Base-by-base conservation (phyloP, 208 protist genomes). In the Herpetomonas samuelpessoai region DNA sequence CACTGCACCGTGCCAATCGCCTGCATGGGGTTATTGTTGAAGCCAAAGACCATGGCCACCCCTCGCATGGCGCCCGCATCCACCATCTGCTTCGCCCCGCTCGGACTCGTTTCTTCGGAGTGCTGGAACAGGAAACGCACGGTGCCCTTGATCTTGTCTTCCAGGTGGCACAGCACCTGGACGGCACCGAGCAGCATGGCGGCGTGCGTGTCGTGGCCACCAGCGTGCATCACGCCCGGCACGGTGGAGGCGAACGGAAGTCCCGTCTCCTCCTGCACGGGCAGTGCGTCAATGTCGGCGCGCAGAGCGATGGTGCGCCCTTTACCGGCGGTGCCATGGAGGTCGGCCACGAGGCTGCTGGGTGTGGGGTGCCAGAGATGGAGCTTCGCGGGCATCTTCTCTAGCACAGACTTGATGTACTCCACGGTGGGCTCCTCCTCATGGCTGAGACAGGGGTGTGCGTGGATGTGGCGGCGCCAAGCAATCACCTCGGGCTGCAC, bases 111-210 rank as follows among this genome's bases (percentile, higher is more conserved):
- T 65, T 86, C 79, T 70, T 90, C 83, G 0, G 79, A 71, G 56
- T 84, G 83, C 68, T 86, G 83, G 54, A 90, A 90, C 35, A 90
- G 81, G 60, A 86, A 86, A 24, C 83, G 76, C 26, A 84, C 76
- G 38, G 76, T 79, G 62, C 79, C 79, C 45, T 73, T 62, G 64
- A 90, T 78, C 18, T 66, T 62, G 1, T 68, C 51, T 44, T 45
- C 31, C 51, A 76, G 68, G 14, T 62, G 65, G 68, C 83, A 89
- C 10, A 86, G 59, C 48, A 83, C 82, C 62, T 86, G 83, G 2
- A 69, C 76, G 1, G 79, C 83, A 25, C 83, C 74, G 10, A 86
- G 74, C 51, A 83, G 83, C 78, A 86, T 90, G 29, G 83, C 76
- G 3, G 79, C 78, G 65, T 86, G 79, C 16, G 79, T 71, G 57